These are phyloP conservation scores for Magnolia kwangsiensis DNA, from an alignment of 164 flowering plant species.

Conservation along the genomic window DNA sequence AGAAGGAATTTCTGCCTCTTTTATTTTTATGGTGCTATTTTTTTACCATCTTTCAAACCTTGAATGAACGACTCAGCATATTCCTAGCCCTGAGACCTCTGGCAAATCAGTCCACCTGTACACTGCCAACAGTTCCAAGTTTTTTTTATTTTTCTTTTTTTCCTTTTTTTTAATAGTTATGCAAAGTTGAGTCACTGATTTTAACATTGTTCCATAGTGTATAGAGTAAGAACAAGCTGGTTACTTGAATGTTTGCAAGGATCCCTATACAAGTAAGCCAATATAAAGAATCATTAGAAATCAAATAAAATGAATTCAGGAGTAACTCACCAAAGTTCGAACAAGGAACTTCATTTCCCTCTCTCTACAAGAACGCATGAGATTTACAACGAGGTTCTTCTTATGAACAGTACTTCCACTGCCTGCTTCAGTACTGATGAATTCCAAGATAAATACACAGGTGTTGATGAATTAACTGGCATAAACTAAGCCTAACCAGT, in stretches of 20 bases:
- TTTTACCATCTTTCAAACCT: no score
- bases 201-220: no score
- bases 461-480: background rate
- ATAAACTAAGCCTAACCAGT: conserved; percentile 4
- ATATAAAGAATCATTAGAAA: background rate
- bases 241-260: background rate
- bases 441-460: conserved; percentile 21
- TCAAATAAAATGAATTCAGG: background rate
- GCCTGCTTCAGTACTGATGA: conserved; percentile 79
- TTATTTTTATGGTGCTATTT: no score
- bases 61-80: no score
- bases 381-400: conserved; percentile 65
- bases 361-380: conserved; percentile 87
- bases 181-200: no score
- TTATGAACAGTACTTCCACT: conserved; percentile 66
- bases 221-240: background rate
- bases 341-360: conserved; percentile 91
- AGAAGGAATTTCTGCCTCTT: no score
- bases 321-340: conserved; percentile 72
- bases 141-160: no score
- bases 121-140: no score
- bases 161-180: no score
- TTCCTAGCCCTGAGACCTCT: no score
- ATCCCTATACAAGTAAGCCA: background rate
- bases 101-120: no score